These are phyloP conservation scores for Fusarium sp. DNA, from an alignment of 2,329 filamentous ascomycete genomes.

Conservation along the genomic window DNA sequence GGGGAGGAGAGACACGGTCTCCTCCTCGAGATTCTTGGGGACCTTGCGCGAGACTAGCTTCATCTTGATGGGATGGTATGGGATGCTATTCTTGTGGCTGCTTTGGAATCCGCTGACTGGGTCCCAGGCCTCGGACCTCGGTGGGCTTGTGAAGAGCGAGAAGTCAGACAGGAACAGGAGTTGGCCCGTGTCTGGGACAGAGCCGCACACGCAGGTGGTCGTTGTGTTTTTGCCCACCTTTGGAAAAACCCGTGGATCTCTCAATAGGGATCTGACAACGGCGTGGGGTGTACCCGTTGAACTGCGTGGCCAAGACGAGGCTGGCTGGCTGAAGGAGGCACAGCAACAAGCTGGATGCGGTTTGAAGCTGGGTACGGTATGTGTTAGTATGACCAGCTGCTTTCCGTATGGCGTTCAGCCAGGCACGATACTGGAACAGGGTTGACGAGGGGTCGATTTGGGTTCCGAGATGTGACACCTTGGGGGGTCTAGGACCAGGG, in stretches of 20 bases:
- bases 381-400: neutral
- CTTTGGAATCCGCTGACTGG: slow-evolving; percentile 18
- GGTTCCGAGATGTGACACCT: neutral
- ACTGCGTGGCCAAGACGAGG: neutral
- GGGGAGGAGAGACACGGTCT: slow-evolving; percentile 56
- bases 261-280: slow-evolving; percentile 5
- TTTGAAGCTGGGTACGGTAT: neutral
- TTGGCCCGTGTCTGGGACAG: slow-evolving; percentile 29
- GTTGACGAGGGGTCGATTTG: neutral
- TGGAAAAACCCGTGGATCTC: neutral
- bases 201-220: slow-evolving; percentile 5
- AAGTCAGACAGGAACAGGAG: slow-evolving; percentile 12
- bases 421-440: neutral
- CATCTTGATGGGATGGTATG: slow-evolving; percentile 45
- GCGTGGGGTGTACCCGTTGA: slow-evolving; percentile 7
- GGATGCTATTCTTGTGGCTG: neutral
- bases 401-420: neutral
- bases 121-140: slow-evolving; percentile 25
- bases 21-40: slow-evolving; percentile 53
- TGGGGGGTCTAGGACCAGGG: slow-evolving; percentile 15
- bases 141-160: slow-evolving; percentile 20
- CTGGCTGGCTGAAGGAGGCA: neutral
- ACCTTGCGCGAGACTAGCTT: slow-evolving; percentile 55
- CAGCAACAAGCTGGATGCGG: neutral
- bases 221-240: neutral